Percentiles rank a stretch among this genome's conserved stretches.
These are phyloP conservation scores for Podaxis sp. DNA, from an alignment of 768 basidiomycete species.

Conservation along the genomic window DNA sequence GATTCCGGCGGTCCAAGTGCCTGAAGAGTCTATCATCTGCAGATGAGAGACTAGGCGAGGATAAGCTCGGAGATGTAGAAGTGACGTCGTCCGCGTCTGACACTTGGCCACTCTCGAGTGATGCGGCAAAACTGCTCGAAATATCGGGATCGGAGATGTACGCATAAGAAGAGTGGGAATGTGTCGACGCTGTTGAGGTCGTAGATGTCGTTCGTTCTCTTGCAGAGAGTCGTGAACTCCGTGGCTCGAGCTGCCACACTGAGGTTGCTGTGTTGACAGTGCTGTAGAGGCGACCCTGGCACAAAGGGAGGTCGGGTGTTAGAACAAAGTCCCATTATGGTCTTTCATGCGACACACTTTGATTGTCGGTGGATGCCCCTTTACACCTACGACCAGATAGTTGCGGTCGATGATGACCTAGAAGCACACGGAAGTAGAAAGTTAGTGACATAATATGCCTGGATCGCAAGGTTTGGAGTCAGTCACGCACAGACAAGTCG, in stretches of 20 bases:
- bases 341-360: conserved; percentile 44
- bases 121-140: conserved; percentile 80
- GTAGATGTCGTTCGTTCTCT: conserved; percentile 76
- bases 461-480: background rate
- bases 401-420: conserved; percentile 73
- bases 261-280: conserved; percentile 61
- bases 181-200: conserved; percentile 69
- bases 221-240: conserved; percentile 43
- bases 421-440: background rate
- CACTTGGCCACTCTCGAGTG: conserved; percentile 66
- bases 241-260: conserved; percentile 80
- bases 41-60: conserved; percentile 59
- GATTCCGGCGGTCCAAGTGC: conserved; percentile 17
- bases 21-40: conserved; percentile 41
- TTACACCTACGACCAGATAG: conserved; percentile 69
- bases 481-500: conserved; percentile 54
- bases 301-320: conserved; percentile 3
- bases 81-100: conserved; percentile 67
- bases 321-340: background rate
- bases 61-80: conserved; percentile 51
- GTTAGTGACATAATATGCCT: background rate
- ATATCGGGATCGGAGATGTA: conserved; percentile 79
- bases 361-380: conserved; percentile 63
- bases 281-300: conserved; percentile 71
- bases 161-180: conserved; percentile 63